phyloP scores from a whole-genome alignment of 345 rosid species.

The Populus alba region DNA sequence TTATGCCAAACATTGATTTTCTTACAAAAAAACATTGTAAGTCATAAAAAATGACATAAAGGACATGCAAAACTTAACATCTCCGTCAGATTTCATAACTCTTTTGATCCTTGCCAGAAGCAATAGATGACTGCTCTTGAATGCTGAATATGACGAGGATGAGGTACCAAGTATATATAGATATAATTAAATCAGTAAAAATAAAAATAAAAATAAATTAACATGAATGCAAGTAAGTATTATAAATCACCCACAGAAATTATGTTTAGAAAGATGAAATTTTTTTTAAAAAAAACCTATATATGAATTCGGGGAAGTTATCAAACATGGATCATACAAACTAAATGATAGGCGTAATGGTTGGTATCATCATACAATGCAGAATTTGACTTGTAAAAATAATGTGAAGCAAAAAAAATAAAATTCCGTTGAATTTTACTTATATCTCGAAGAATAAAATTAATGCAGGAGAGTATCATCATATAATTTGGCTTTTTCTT shows the following conservation, averaged over 20 bases:
- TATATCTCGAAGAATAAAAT: too few relatives aligned
- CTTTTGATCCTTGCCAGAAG: slow-evolving; percentile 42
- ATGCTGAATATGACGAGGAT: slow-evolving; percentile 8
- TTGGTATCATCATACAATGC: too few relatives aligned
- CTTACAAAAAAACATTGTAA: too few relatives aligned
- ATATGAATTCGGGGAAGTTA: too few relatives aligned
- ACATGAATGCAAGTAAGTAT: background rate
- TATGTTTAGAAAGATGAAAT: too few relatives aligned
- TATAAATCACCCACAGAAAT: background rate
- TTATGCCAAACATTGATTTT: too few relatives aligned
- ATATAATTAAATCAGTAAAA: background rate
- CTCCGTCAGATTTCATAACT: slow-evolving; percentile 34
- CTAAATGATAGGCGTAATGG: too few relatives aligned
- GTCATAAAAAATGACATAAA: background rate
- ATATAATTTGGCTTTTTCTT: background rate
- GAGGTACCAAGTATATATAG: background rate
- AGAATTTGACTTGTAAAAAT: too few relatives aligned
- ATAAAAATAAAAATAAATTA: background rate
- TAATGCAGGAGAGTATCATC: background rate
- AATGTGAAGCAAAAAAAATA: background rate
- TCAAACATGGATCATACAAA: too few relatives aligned
- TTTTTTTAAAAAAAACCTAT: too few relatives aligned
- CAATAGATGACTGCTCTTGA: slow-evolving; percentile 16
- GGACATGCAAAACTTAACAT: slow-evolving; percentile 32
- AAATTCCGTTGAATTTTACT: too few relatives aligned